phyloP scores from a whole-genome alignment of 2,329 filamentous ascomycete genomes.

The Dactylonectria estremocensis region DNA sequence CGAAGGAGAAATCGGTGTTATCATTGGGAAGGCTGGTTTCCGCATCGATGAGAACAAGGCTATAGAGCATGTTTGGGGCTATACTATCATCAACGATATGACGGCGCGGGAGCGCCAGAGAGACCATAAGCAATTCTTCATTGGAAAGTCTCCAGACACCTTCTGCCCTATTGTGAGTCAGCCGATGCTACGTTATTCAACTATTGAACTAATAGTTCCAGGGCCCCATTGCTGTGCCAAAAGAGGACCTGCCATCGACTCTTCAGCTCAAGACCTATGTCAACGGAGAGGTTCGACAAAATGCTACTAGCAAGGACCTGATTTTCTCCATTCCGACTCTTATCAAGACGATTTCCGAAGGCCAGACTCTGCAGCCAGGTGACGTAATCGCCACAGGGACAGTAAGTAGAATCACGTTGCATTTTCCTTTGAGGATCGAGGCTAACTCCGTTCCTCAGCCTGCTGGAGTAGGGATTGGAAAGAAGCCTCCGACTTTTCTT shows the following conservation, averaged over 20 bases:
- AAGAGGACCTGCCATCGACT: conserved; percentile 57
- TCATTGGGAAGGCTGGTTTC: conserved; percentile 65
- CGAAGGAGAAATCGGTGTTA: conserved; percentile 70
- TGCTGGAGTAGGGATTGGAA: conserved; percentile 64
- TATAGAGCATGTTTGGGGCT: conserved; percentile 68
- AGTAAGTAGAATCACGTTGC: conserved; percentile 35
- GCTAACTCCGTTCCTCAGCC: conserved; percentile 35
- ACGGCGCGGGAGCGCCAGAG: conserved; percentile 66
- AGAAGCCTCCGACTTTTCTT: conserved; percentile 56
- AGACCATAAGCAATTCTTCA: conserved; percentile 73
- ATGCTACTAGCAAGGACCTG: conserved; percentile 60
- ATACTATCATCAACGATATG: conserved; percentile 69
- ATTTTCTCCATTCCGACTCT: conserved; percentile 62
- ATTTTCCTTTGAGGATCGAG: not conserved
- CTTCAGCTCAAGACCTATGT: conserved; percentile 60
- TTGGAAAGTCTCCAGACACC: conserved; percentile 70
- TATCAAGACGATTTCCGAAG: conserved; percentile 58
- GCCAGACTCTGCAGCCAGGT: conserved; percentile 60
- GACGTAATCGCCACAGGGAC: conserved; percentile 64
- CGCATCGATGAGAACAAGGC: conserved; percentile 61
- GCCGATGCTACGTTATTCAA: not conserved
- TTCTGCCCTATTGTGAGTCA: conserved; percentile 67
- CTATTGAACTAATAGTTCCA: conserved; percentile 32
- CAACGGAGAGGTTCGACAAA: conserved; percentile 63
- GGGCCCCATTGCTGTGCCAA: conserved; percentile 67